Evolutionary conservation across 176 grass and related monocot species (phyloP).

Genomic region (Saccharum officinarum): DNA sequence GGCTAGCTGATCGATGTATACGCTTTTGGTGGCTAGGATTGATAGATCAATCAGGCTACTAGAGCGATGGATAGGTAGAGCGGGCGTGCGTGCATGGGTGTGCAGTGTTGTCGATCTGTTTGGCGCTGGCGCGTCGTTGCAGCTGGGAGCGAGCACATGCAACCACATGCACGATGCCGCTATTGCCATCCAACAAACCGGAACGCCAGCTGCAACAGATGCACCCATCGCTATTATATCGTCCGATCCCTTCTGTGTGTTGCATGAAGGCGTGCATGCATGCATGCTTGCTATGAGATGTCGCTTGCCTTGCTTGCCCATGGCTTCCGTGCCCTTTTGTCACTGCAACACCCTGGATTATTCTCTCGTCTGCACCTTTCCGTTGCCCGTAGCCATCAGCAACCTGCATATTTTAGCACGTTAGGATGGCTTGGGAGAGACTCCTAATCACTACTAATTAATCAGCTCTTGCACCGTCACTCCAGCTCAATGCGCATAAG

Average conservation of each 20-base stretch:
- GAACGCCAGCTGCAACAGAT: conserved; percentile 28
- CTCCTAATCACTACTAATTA: conserved; percentile 14
- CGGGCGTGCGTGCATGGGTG: conserved; percentile 26
- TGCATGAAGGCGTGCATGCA: background rate
- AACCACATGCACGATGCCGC: conserved; percentile 39
- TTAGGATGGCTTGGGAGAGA: conserved; percentile 24
- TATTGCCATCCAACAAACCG: conserved; percentile 37
- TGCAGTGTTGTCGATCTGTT: background rate
- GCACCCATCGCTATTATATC: conserved; percentile 37
- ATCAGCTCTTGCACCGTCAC: conserved; percentile 20
- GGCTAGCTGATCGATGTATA: background rate
- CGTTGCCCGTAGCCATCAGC: conserved; percentile 17
- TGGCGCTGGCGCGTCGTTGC: conserved; percentile 25
- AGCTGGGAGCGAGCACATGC: conserved; percentile 43
- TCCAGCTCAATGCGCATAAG: conserved; percentile 35
- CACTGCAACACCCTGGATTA: conserved; percentile 63
- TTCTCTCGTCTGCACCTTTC: conserved; percentile 39
- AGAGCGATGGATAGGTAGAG: conserved; percentile 12
- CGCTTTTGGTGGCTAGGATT: background rate
- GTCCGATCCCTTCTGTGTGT: background rate
- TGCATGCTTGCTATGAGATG: conserved; percentile 7
- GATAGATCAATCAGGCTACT: conserved; percentile 17
- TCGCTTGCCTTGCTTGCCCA: background rate
- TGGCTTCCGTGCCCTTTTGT: conserved; percentile 38
- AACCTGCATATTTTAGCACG: conserved; percentile 24